phyloP scores from a whole-genome alignment of 768 basidiomycete species.

The Hygrophoropsis aurantiaca region DNA sequence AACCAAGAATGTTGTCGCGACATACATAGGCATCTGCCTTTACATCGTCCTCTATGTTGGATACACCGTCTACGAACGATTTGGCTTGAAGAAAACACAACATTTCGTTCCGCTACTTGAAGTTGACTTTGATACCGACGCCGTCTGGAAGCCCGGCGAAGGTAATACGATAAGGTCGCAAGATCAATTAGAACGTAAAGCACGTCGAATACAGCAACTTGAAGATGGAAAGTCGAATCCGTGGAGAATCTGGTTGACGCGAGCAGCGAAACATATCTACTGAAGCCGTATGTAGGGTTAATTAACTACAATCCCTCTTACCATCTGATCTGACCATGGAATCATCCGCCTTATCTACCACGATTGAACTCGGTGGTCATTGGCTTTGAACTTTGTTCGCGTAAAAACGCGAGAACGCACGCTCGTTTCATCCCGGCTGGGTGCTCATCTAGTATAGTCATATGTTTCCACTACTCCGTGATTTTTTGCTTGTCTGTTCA shows the following conservation, averaged over 20 bases:
- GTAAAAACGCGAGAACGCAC: too few species aligned
- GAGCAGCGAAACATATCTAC: conserved; percentile 63
- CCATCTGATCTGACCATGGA: too few species aligned
- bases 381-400: too few species aligned
- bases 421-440: too few species aligned
- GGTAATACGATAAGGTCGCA: conserved; percentile 34
- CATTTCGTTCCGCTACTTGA: conserved; percentile 43
- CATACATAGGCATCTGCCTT: conserved; percentile 51
- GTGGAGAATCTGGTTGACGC: conserved; percentile 8
- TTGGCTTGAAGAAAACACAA: conserved; percentile 21
- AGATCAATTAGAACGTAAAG: conserved; percentile 20
- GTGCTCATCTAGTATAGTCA: too few species aligned
- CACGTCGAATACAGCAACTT: conserved; percentile 1
- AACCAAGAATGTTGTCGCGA: conserved; percentile 51
- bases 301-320: too few species aligned
- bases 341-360: too few species aligned
- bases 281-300: conserved; percentile 33
- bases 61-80: conserved; percentile 40
- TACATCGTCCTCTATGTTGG: conserved; percentile 47
- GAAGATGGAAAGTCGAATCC: conserved; percentile 2
- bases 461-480: too few species aligned
- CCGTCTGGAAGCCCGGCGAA: conserved; percentile 50
- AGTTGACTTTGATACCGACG: conserved; percentile 54
- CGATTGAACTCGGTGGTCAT: too few species aligned
- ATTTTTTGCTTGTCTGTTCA: too few species aligned